Base-by-base conservation (phyloP, 768 basidiomycete species). In the Tylopilus sp. region DNA sequence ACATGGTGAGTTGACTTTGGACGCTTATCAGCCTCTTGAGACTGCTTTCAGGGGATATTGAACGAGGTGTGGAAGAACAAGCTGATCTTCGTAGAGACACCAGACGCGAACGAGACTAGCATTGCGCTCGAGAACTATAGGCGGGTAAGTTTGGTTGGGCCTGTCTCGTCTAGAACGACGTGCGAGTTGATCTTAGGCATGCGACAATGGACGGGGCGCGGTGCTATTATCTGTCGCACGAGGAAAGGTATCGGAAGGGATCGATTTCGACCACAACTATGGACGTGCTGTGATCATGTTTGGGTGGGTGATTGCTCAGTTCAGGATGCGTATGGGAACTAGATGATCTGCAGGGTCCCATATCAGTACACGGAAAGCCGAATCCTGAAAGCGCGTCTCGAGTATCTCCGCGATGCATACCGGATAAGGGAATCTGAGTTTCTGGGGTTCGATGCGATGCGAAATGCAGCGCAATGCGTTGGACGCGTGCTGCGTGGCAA, bases 61-160 rank as follows among this genome's bases (percentile, higher is more conserved):
- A 98, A 95, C 65, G 95, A 99, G 77, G 97, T 98, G 17, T 98
- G 97, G 94, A 98, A 98, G 72, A 85, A 98, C 76, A 99, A 99
- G 73, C 82, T 99, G 31, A 94, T 99, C 53, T 99, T 99, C 63
- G 96, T 99, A 34, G 97, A 99, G 74, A 99, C 97, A 1, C 97
- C 97, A 13, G 97, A 99, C 65, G 97, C 97, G 19, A 95, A 96
- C 61, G 97, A 99, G 71, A 99, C 97, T 2, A 96, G 93, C 68
- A 95, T 98, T 43, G 97, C 97, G 3, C 73, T 99, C 31, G 94
- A 98, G 72, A 99, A 98, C 67, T 98, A 97, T 70, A 83, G 97
- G 62, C 82, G 94, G 71, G 94, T 95, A 61, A 59, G 75, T 25
- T 0, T 29, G 37, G n/a, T 26, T n/a, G 8, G 24, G 30, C 24